Evolutionary conservation across 495 filamentous ascomycete species (phyloP), one percentile per base, ranked within the genome.

Genomic region (Neurospora terricola): DNA sequence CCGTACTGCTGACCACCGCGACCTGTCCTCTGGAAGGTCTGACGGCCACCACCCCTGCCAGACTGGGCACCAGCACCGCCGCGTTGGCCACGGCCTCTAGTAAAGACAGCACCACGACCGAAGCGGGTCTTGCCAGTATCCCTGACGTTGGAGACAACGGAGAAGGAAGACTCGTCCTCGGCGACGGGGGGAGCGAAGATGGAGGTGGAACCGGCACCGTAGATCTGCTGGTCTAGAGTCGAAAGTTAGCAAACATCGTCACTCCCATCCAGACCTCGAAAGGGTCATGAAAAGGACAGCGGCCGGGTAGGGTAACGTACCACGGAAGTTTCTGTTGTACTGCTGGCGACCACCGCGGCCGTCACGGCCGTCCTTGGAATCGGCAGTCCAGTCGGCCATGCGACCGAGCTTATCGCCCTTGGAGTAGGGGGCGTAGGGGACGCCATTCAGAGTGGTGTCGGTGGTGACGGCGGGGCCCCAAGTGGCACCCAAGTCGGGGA

Each of bases 371-470:
- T 97, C 94, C 84, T 97, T 98, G 76, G 92, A 89, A 76, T 97
- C 96, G n/a, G 90, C 80, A 11, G 94, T 97, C 96, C 96, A 99
- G 84, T 99, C 96, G 23, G 96, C 96, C 96, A 99, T 99, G 76
- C 96, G 94, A 71, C 96, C 96, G 37, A 99, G 86, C 87, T 98
- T 99, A 86, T 99, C 96, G 77, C 93, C 93, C 86, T 99, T 99
- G 73, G 94, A 97, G 85, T 94, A 99, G 66, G 96, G 95, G 69
- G 95, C 95, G 76, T 97, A 99, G 5, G 96, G 96, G 39, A 98
- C 94, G 79, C 96, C 96, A 78, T 94, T 89, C 73, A 99, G 86
- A 71, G 91, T 95, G 71, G 93, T 96, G 77, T 97, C 93, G 74
- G 83, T 87, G 36, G 93, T 89, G 70, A 90, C 87, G 71, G 92